Base-by-base conservation (phyloP, 139 green algal genomes). In the Coccomyxa sp. region DNA sequence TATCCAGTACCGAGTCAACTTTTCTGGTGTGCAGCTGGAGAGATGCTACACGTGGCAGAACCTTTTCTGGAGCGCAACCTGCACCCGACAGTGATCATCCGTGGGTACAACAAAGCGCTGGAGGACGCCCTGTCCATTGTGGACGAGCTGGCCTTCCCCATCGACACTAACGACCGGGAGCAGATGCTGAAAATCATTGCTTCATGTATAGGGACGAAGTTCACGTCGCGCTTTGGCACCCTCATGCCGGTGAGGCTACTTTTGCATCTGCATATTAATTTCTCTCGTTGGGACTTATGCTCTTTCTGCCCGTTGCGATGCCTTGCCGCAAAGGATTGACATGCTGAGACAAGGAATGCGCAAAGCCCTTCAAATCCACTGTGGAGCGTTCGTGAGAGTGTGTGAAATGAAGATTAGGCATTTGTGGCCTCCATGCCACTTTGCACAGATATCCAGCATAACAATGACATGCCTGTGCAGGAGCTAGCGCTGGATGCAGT, bases 121-220 rank as follows among this genome's bases (percentile, higher is more conserved):
- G 93, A 98, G 74, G 95, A 98, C 68, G 93, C 95, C 0, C 28
- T 98, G 11, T 88, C 89, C 79, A 91, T 97, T 16, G 90, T 99
- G 15, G 95, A 99, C 66, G 71, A 89, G 60, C 87, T 98, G 66
- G 88, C 94, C 4, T 99, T 99, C 85, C 88, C 93, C 32, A 93
- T 99, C 13, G 95, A 99, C 87, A 91, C 88, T 27, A 87, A 94
- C 71, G 85, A 99, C 88, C 83, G 90, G n/a, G 68, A 92, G 10
- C 82, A 96, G 82, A 98, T 99, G 94, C 87, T 99, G 16, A 98
- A 98, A 45, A 96, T 99, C 30, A 92, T 99, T 23, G 92, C 95
- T 87, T 95, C 85, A 86, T 99, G 94, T 88, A 97, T 99, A 30
- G 97, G 95, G 60, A 99, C 97, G 45, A 99, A 99, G 89, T 99